phyloP scores from a whole-genome alignment of 2,329 filamentous ascomycete genomes.

The Fusarium sulawesiense region DNA sequence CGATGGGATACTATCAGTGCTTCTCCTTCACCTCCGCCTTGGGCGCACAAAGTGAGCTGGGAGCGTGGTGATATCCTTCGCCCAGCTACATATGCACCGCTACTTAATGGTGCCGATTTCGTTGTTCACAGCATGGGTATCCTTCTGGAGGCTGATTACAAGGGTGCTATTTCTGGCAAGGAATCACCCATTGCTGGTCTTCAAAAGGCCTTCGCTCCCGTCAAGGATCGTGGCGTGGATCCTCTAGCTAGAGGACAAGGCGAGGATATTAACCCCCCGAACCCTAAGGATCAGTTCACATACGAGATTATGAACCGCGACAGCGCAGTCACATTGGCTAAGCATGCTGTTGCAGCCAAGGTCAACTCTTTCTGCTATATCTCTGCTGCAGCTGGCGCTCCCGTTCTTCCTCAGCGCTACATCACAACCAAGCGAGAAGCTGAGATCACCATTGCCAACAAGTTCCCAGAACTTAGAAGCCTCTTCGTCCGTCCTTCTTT shows the following conservation, averaged over 20 bases:
- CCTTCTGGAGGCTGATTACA: constrained; percentile 97
- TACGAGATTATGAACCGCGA: constrained; percentile 99
- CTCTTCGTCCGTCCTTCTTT: constrained; percentile 89
- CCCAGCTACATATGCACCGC: constrained; percentile 80
- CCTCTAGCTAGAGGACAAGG: constrained; percentile 72
- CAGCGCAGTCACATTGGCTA: constrained; percentile 83
- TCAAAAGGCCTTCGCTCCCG: constrained; percentile 78
- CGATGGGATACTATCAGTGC: constrained; percentile 84
- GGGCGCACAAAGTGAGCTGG: constrained; percentile 88
- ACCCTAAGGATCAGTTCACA: constrained; percentile 81
- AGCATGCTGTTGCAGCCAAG: constrained; percentile 74
- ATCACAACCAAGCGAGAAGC: constrained; percentile 93
- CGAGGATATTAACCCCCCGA: constrained; percentile 71
- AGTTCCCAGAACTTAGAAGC: constrained; percentile 79
- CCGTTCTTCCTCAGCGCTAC: constrained; percentile 85
- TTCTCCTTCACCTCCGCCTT: constrained; percentile 75
- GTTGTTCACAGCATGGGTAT: constrained; percentile 98
- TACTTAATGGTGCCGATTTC: constrained; percentile 81
- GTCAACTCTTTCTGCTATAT: constrained; percentile 85
- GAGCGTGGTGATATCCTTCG: constrained; percentile 88
- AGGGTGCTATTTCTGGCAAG: constrained; percentile 84
- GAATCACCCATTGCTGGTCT: constrained; percentile 86
- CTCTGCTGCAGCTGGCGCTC: constrained; percentile 87
- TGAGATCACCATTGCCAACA: constrained; percentile 77
- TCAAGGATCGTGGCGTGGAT: constrained; percentile 73